Percentiles rank a stretch among this genome's conserved stretches.
Conservation (phyloP, 257 asterid species). For the Gardenia jasminoides region DNA sequence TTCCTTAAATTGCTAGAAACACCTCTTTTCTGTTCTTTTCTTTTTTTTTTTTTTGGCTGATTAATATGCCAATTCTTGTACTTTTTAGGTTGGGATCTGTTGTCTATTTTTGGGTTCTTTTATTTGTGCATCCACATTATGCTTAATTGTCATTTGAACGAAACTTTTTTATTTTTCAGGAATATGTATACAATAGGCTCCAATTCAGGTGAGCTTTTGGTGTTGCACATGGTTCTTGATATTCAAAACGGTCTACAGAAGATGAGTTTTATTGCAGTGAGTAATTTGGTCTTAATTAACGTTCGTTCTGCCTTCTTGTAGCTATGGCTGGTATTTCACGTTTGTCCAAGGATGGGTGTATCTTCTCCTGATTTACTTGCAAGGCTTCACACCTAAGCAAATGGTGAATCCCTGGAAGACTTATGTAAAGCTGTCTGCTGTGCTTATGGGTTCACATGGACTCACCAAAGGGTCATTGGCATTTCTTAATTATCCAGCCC, state of each 20-base stretch:
- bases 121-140: no score
- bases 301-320: slow-evolving; percentile 27
- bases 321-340: slow-evolving; percentile 96
- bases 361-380: slow-evolving; percentile 58
- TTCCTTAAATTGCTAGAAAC: not conserved
- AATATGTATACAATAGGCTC: slow-evolving; percentile 88
- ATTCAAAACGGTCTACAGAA: not conserved
- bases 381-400: slow-evolving; percentile 83
- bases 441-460: slow-evolving; percentile 92
- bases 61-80: slow-evolving; percentile 4
- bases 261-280: not conserved
- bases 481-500: slow-evolving; percentile 90
- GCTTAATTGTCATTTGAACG: not conserved
- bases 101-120: not conserved
- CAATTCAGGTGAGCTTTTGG: slow-evolving; percentile 67
- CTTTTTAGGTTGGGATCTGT: slow-evolving; percentile 4
- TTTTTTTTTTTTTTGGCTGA: not conserved
- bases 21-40: not conserved
- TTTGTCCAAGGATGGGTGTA: slow-evolving; percentile 97
- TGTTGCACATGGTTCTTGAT: not conserved
- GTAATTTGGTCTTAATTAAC: not conserved
- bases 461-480: slow-evolving; percentile 91
- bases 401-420: slow-evolving; percentile 97
- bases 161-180: slow-evolving; percentile 46
- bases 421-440: slow-evolving; percentile 82